Evolutionary conservation across 345 rosid species (phyloP).

Genomic region (Kandelia obovata): DNA sequence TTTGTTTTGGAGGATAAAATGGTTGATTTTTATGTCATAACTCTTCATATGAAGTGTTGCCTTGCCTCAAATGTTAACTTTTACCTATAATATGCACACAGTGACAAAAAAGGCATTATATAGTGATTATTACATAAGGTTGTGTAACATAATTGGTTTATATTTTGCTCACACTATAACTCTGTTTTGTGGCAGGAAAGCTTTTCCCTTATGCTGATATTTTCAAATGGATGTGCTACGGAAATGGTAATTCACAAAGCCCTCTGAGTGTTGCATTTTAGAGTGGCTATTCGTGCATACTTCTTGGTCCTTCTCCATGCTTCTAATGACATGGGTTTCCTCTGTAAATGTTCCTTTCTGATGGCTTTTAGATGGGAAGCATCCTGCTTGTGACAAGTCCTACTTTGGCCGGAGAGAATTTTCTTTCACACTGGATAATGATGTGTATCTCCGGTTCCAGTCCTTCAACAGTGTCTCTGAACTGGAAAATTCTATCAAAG

Average conservation of each 20-base stretch:
- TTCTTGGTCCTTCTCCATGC: no score
- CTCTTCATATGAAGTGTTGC: no score
- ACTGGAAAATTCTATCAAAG: slow-evolving; percentile 59
- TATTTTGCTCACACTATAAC: no score
- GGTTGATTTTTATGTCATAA: no score
- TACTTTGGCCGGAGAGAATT: slow-evolving; percentile 78
- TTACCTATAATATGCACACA: no score
- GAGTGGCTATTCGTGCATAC: no score
- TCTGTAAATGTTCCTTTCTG: neutral
- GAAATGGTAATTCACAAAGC: slow-evolving; percentile 57
- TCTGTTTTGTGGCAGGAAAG: slow-evolving; percentile 52
- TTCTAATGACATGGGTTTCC: no score
- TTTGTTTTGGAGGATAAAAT: no score
- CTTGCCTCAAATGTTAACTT: no score
- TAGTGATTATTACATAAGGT: no score
- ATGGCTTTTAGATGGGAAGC: slow-evolving; percentile 70
- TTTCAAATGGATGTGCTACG: slow-evolving; percentile 84
- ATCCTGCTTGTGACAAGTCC: slow-evolving; percentile 77
- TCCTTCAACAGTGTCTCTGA: slow-evolving; percentile 58
- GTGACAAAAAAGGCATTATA: no score
- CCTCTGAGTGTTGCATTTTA: neutral
- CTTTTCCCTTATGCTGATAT: slow-evolving; percentile 76
- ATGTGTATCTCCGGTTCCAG: slow-evolving; percentile 68
- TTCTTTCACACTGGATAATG: slow-evolving; percentile 77
- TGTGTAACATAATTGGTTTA: no score